These are phyloP conservation scores for Heterobasidion irregulare DNA, from an alignment of 1,284 basidiomycete species.

Conservation along the genomic window DNA sequence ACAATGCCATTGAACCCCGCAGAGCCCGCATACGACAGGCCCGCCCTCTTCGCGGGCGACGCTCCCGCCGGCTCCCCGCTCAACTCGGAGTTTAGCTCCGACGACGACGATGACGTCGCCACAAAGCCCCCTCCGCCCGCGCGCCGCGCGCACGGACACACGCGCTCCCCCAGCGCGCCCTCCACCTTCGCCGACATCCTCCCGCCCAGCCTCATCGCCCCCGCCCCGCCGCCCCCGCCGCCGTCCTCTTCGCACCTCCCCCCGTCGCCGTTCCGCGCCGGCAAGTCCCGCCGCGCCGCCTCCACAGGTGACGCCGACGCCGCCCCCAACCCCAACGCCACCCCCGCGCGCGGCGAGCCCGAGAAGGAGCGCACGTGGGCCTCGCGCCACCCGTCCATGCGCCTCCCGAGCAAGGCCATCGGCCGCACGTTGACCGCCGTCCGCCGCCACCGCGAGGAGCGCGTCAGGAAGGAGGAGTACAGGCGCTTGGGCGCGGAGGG, in stretches of 20 bases:
- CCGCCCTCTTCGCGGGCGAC: constrained; percentile 7
- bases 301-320: too few relatives aligned
- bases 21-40: constrained; percentile 10
- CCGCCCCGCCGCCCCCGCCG: constrained; percentile 6
- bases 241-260: not conserved
- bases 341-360: too few relatives aligned
- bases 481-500: not conserved
- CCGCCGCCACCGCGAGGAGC: not conserved
- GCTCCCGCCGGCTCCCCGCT: not conserved
- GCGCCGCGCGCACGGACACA: not conserved
- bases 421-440: not conserved
- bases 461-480: not conserved
- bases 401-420: not conserved
- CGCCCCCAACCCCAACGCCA: too few relatives aligned
- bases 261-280: not conserved
- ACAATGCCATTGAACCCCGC: not conserved
- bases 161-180: not conserved
- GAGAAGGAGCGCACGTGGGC: not conserved
- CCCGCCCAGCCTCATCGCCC: constrained; percentile 10
- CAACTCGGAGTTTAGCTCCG: not conserved
- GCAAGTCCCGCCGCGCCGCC: not conserved
- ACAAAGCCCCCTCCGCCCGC: not conserved
- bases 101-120: not conserved
- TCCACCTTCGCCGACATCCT: constrained; percentile 15
- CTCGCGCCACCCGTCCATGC: not conserved